Base-by-base conservation (phyloP, 2,329 filamentous ascomycete species). In the Waltergamsia citrina region DNA sequence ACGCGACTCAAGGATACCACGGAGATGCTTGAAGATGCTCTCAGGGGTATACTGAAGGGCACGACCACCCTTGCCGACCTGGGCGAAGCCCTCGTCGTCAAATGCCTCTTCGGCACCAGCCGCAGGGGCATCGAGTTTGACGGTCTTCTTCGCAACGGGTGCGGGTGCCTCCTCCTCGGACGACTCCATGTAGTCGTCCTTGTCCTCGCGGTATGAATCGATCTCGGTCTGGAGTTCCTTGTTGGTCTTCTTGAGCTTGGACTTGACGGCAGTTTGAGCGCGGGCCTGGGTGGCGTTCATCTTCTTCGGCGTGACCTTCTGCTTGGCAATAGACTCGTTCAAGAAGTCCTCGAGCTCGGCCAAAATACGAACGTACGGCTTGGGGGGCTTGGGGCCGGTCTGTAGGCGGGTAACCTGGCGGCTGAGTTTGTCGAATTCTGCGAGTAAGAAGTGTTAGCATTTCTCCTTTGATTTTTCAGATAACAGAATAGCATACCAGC, bases 181-280 rank as follows among this genome's bases (percentile, higher is more conserved):
- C 29, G 84, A 85, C 57, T 83, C 78, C 84, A 95, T 87, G 63
- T 81, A 96, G 14, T 66, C 78, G 43, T 90, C 86, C 60, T 90
- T 86, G 59, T 94, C 78, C 43, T 76, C 80, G 46, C 84, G 74
- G 68, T 90, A 98, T 43, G 80, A 74, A 48, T 94, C 86, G 50
- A 98, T 81, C 53, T 94, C 85, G 41, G 74, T 69, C 53, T 85
- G 77, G 64, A 90, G 90, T 44, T 96, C 90, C 66, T 94, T 93
- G 73, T 90, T 94, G 66, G 90, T 90, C 76, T 95, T 96, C 77
- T 90, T 88, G 69, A 98, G 86, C 66, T 88, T 88, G 62, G 98
- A 92, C 67, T 95, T 94, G 53, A 96, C 85, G 42, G 88, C 86
- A 60, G 96, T 98, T 52, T 98, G 75, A 52, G 88, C 87, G 63